A percentile compares a stretch with the other conserved stretches of the same genome.
Evolutionary conservation across 805 yeast genomes (phyloP).

Genomic region (Suhomyces pyralidae): DNA sequence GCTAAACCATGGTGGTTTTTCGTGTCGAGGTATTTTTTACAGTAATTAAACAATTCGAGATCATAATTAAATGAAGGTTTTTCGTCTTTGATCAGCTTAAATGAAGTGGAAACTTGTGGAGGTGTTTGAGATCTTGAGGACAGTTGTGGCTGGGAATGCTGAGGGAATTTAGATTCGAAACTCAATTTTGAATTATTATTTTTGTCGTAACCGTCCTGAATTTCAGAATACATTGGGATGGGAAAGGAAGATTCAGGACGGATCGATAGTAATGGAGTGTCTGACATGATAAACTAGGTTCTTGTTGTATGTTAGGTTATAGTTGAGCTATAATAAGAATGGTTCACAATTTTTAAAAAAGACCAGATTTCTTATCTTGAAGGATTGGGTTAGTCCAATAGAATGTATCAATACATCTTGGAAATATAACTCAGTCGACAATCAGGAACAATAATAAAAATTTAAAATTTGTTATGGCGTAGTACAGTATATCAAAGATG

Average conservation of each 20-base stretch:
- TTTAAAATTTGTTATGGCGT: neutral
- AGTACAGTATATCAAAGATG: neutral
- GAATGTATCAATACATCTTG: neutral
- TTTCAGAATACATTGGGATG: neutral
- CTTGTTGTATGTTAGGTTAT: neutral
- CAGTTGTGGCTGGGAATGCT: neutral
- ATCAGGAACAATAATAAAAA: neutral
- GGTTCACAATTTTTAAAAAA: neutral
- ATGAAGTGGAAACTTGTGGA: neutral
- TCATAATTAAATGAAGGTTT: constrained; percentile 34
- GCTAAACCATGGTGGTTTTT: constrained; percentile 77
- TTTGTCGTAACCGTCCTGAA: neutral
- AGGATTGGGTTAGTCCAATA: neutral
- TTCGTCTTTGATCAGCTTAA: constrained; percentile 3
- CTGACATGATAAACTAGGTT: constrained; percentile 2
- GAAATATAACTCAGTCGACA: neutral
- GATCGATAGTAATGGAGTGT: neutral
- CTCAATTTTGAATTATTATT: neutral
- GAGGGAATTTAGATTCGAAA: neutral
- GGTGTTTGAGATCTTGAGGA: neutral
- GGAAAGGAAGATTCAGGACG: neutral
- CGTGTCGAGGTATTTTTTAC: constrained; percentile 52
- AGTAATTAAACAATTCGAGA: constrained; percentile 48
- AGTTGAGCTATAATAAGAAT: neutral
- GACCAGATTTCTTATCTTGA: neutral